These are phyloP conservation scores for Boletus patriciae DNA, from an alignment of 768 basidiomycete species.

Conservation along the genomic window DNA sequence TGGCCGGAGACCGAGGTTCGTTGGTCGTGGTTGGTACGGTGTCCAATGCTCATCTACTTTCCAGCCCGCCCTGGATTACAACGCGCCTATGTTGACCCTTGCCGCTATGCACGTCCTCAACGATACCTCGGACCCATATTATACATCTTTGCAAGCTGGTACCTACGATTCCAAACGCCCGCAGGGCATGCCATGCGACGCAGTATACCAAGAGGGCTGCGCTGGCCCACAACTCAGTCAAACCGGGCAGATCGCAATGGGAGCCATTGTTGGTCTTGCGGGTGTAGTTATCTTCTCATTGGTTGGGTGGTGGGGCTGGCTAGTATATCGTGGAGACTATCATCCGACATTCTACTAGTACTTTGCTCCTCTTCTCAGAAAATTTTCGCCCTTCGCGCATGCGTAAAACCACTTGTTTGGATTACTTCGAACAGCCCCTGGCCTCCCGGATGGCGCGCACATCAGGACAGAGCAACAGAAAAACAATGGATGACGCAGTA, in stretches of 20 bases:
- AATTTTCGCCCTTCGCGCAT: not conserved
- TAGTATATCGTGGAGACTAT: slow-evolving; percentile 27
- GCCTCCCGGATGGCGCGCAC: too few species aligned
- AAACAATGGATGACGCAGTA: not conserved
- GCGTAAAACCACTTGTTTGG: not conserved
- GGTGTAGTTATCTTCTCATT: slow-evolving; percentile 55
- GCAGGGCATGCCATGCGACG: slow-evolving; percentile 74
- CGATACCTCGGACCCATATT: slow-evolving; percentile 72
- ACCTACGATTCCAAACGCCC: slow-evolving; percentile 63
- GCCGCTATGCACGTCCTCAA: slow-evolving; percentile 75
- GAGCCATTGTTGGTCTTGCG: slow-evolving; percentile 59
- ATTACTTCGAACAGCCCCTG: too few species aligned
- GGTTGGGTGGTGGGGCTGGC: slow-evolving; percentile 38
- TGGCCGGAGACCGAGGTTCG: slow-evolving; percentile 86
- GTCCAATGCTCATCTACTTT: slow-evolving; percentile 14
- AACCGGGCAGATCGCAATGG: slow-evolving; percentile 69
- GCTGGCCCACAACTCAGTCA: slow-evolving; percentile 52
- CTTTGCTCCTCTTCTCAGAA: not conserved
- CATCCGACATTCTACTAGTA: slow-evolving; percentile 21
- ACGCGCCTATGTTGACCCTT: slow-evolving; percentile 85
- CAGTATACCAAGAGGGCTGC: slow-evolving; percentile 58
- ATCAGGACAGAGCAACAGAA: not conserved
- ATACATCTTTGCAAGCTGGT: slow-evolving; percentile 66
- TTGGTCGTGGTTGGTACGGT: not conserved
- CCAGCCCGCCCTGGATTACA: slow-evolving; percentile 83